Evolutionary conservation across 129 eudicot genomes (phyloP).

Genomic region (Glebionis coronaria): DNA sequence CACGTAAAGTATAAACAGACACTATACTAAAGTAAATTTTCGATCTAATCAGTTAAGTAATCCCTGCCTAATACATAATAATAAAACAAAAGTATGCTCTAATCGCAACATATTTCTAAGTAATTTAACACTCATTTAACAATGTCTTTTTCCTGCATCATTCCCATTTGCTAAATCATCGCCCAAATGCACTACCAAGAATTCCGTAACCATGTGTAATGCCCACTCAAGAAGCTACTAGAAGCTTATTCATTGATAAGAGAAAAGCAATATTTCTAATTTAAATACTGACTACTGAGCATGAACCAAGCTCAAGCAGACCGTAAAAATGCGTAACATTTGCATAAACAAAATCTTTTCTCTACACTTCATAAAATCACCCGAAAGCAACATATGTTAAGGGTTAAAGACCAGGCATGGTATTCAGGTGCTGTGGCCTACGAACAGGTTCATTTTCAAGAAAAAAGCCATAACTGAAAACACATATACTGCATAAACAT

Average conservation of each 20-base stretch:
- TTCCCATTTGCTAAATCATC: too few species aligned
- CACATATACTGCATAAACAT: not conserved
- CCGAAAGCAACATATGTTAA: conserved; percentile 6
- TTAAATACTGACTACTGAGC: too few species aligned
- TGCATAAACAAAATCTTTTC: not conserved
- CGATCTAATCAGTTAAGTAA: too few species aligned
- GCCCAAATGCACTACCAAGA: too few species aligned
- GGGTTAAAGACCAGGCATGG: not conserved
- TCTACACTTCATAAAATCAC: not conserved
- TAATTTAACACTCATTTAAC: too few species aligned
- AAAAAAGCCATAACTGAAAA: not conserved
- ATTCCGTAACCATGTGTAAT: not conserved
- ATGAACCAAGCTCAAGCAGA: not conserved
- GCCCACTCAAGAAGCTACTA: conserved; percentile 9
- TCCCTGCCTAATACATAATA: too few species aligned
- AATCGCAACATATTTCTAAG: too few species aligned
- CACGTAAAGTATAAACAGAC: not conserved
- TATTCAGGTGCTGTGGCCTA: not conserved
- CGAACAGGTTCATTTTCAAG: not conserved
- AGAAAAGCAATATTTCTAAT: not conserved
- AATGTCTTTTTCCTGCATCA: too few species aligned
- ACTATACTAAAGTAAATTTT: too few species aligned
- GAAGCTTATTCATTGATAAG: not conserved
- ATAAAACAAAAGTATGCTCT: too few species aligned
- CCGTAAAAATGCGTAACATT: not conserved